phyloP scores from a whole-genome alignment of 176 grass and related monocot genomes.

The Aechmea fasciata region DNA sequence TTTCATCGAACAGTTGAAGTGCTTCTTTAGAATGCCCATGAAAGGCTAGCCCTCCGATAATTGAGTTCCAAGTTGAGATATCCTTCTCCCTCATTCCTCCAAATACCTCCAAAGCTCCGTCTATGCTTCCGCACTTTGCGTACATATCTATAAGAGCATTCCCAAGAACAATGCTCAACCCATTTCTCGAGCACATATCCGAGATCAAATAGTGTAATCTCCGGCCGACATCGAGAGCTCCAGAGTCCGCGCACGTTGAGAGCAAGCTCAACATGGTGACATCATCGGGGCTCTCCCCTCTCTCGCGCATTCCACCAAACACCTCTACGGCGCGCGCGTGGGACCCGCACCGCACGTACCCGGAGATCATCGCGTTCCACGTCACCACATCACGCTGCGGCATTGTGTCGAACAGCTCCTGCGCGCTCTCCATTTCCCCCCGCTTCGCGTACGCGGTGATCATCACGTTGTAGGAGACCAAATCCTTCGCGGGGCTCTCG shows the following conservation, averaged over 20 bases:
- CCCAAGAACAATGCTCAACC: conserved; percentile 31
- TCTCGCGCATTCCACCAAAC: conserved; percentile 52
- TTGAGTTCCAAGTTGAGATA: conserved; percentile 82
- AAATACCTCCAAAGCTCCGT: conserved; percentile 45
- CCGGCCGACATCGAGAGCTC: conserved; percentile 44
- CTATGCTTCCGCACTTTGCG: conserved; percentile 69
- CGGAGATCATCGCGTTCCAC: conserved; percentile 82
- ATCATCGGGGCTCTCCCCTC: conserved; percentile 51
- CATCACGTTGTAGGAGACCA: conserved; percentile 80
- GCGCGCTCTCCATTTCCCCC: conserved; percentile 49
- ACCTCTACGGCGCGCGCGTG: conserved; percentile 41
- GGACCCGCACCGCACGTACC: conserved; percentile 45
- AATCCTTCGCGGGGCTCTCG: conserved; percentile 56
- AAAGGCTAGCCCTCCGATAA: conserved; percentile 63
- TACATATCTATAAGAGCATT: conserved; percentile 85
- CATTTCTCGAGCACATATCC: conserved; percentile 30
- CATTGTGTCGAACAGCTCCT: conserved; percentile 53
- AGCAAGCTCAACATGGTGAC: conserved; percentile 72
- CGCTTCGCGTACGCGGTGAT: conserved; percentile 57
- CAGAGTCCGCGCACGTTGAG: conserved; percentile 40
- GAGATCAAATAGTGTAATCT: conserved; percentile 46
- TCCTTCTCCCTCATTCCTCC: conserved; percentile 46
- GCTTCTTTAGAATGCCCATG: conserved; percentile 49
- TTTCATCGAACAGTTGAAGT: conserved; percentile 44
- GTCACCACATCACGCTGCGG: conserved; percentile 56